Base-by-base conservation (phyloP, 2,329 filamentous ascomycete species). In the Apiospora malaysiana region DNA sequence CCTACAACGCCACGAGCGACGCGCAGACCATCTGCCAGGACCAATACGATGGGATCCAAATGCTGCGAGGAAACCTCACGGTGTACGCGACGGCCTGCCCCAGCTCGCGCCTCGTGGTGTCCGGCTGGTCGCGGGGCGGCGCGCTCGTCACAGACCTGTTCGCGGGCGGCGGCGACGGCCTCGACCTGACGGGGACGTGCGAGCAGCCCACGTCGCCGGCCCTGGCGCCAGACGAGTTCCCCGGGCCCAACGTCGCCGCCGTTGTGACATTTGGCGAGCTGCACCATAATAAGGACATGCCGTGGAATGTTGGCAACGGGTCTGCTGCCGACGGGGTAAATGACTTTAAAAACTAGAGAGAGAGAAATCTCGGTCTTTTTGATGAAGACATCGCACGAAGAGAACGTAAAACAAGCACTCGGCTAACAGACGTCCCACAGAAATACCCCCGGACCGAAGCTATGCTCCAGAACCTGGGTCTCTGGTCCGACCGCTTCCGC, bases 241-340 rank as follows among this genome's bases (percentile, higher is more conserved):
- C 46, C n/a, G 66, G 25, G 25, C 16, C 25, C n/a, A 16, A n/a
- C 25, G 4, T 68, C 66, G 66, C 46, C 9, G 66, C 66, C 27
- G 46, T 68, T 45, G 66, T 68, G 43, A 51, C 66, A 8, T 68
- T 68, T 49, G 66, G 66, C 66, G 66, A 51, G 66, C 66, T 68
- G 45, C 66, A 68, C 66, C 66, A 68, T 21, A 68, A 68, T 21
- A 45, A 45, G 16, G 66, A 16, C 32, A 27, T 23, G 66, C 25
- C 46, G 8, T 68, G 66, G 66, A 68, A 68, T 21, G 46, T 68
- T 8, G 66, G 66, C 16, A 68, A 51, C 18, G 66, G 66, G 16
- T 68, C 66, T 12, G 45, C 66, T 12, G 66, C 43, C 25, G 21
- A 68, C 45, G 66, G 66, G 21, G 66, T 68, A 9, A 32, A 45